Percentiles rank a stretch among this genome's conserved stretches.
These are phyloP conservation scores for Tolypocladium tundrense DNA, from an alignment of 2,329 filamentous ascomycete species.

Conservation along the genomic window DNA sequence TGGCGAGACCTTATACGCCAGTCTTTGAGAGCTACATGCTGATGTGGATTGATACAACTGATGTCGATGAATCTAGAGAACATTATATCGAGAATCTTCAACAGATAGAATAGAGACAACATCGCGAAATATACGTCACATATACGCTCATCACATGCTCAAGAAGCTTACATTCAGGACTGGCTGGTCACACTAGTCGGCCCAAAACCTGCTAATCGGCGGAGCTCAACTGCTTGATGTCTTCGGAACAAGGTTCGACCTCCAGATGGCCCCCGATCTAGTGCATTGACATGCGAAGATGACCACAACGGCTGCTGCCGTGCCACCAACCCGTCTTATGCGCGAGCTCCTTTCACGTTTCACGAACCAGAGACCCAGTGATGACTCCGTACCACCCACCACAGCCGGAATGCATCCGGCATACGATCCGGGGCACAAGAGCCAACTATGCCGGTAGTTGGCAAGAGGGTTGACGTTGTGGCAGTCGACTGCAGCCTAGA, in stretches of 20 bases:
- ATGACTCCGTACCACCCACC: not conserved
- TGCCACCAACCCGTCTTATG: not conserved
- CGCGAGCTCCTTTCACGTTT: not conserved
- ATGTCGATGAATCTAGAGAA: not conserved
- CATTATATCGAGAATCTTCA: not conserved
- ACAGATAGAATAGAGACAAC: not conserved
- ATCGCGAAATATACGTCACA: not conserved
- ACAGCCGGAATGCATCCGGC: not conserved
- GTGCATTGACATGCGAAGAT: not conserved
- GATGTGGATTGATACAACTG: not conserved
- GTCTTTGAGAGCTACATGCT: not conserved
- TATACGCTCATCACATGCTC: not conserved
- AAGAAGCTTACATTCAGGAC: not conserved
- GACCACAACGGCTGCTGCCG: not conserved
- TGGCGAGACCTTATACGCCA: not conserved
- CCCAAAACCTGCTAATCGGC: not conserved
- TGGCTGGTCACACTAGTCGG: not conserved
- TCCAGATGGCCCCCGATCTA: not conserved
- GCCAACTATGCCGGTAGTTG: not conserved
- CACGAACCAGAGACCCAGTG: not conserved
- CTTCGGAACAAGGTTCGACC: not conserved
- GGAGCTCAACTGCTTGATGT: not conserved
- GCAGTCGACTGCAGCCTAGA: not conserved
- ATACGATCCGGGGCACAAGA: not conserved
- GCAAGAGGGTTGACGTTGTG: not conserved